Conservation (phyloP, 371 early-diverging fungal species). For the Zopfochytrium polystomum region DNA sequence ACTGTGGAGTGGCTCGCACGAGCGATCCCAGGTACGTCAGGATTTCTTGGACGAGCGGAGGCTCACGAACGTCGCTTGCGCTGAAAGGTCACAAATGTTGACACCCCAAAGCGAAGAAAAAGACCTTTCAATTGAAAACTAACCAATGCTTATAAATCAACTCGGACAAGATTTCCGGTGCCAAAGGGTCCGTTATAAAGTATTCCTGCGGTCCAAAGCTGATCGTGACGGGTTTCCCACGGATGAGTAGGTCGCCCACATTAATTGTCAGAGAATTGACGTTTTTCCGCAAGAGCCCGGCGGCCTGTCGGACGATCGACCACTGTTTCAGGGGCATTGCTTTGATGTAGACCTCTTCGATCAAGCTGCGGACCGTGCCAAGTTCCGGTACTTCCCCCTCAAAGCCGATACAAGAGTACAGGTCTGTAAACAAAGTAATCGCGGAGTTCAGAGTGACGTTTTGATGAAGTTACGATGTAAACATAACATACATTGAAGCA, state of each 20-base stretch:
- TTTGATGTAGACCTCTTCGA: constrained; percentile 81
- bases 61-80: constrained; percentile 73
- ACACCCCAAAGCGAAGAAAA: not conserved
- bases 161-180: constrained; percentile 63
- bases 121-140: constrained; percentile 11
- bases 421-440: constrained; percentile 34
- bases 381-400: constrained; percentile 15
- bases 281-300: constrained; percentile 71
- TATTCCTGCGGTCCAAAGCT: constrained; percentile 67
- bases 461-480: not conserved
- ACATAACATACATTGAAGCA: constrained; percentile 60
- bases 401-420: constrained; percentile 67
- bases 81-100: constrained; percentile 8
- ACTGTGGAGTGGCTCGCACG: constrained; percentile 62
- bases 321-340: constrained; percentile 71
- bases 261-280: constrained; percentile 75
- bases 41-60: constrained; percentile 80
- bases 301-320: constrained; percentile 80
- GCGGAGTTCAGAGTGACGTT: not conserved
- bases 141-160: constrained; percentile 61
- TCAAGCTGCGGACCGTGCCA: constrained; percentile 59
- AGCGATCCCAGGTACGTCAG: constrained; percentile 75
- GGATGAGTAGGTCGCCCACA: constrained; percentile 77
- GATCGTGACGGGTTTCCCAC: constrained; percentile 75
- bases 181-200: constrained; percentile 62